Evolutionary conservation across 2,329 filamentous ascomycete species (phyloP).

Genomic region (Calonectria naviculata): DNA sequence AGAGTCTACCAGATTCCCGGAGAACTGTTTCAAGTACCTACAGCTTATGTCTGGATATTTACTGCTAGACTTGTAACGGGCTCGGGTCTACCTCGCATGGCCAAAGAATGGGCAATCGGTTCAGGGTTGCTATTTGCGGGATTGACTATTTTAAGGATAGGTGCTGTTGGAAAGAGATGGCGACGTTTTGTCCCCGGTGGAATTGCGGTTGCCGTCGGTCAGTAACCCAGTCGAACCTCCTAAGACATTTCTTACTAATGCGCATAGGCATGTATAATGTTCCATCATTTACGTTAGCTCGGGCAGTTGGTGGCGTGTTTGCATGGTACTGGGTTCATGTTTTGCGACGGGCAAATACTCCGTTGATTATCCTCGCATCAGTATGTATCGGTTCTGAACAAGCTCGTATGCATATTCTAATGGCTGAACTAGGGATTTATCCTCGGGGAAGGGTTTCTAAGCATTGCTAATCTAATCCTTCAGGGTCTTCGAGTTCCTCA

Average conservation of each 20-base stretch:
- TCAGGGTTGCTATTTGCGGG: conserved; percentile 80
- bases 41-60: conserved; percentile 97
- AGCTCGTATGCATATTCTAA: conserved; percentile 16
- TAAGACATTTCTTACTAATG: conserved; percentile 21
- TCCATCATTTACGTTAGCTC: conserved; percentile 91
- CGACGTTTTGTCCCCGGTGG: conserved; percentile 85
- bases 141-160: conserved; percentile 78
- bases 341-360: conserved; percentile 70
- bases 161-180: conserved; percentile 69
- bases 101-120: conserved; percentile 80
- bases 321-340: conserved; percentile 81
- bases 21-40: conserved; percentile 91
- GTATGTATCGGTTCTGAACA: conserved; percentile 51
- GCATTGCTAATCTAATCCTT: conserved; percentile 88
- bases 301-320: conserved; percentile 80
- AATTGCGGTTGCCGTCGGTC: conserved; percentile 93
- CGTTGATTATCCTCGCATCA: conserved; percentile 87
- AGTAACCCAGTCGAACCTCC: conserved; percentile 25
- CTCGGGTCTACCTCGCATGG: conserved; percentile 86
- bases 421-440: conserved; percentile 75
- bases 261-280: conserved; percentile 91
- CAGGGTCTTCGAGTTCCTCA: conserved; percentile 83
- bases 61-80: conserved; percentile 94
- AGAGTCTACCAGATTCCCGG: conserved; percentile 90
- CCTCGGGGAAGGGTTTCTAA: conserved; percentile 89